Evolutionary conservation across 2,329 filamentous ascomycete species (phyloP), one percentile per base, ranked within the genome.

Genomic region (Aspergillus glaucus): DNA sequence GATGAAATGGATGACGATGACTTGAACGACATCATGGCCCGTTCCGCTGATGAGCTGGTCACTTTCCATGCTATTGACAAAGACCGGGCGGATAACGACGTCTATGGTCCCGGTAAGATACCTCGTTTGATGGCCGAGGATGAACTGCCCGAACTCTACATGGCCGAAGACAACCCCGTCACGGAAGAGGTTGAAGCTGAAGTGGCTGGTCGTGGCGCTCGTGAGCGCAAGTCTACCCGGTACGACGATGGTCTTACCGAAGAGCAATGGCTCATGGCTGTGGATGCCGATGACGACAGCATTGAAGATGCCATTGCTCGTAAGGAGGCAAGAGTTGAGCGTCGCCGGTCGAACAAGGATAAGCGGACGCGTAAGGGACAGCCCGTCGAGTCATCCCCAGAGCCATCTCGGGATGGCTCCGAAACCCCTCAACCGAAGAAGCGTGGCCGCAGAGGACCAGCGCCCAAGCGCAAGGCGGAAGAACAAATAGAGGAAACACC

Each of bases 1-100:
- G 91, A 96, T 51, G 93, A 98, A 69, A 95, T 97, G 88, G 93
- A 98, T 58, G 93, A 98, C 56, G 93, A 98, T 51, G 93, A 98
- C 65, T 75, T 98, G 56, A 98, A 98, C 64, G 78, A 93, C 75
- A 87, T 98, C 52, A 86, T 97, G 72, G 91, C 93, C 52, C 87
- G 93, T 56, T 89, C 78, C 41, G 92, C 96, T 7, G 77, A 85
- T 0, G 93, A 98, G 67, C 70, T 97, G 17, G 52, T 53, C 5
- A 63, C 84, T 1, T 98, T 98, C 80, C 87, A 90, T 63, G 75
- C 85, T 58, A 81, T 98, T 52, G 93, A 98, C 58, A 80, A 83
- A 50, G 84, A 94, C 50, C 82, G 93, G 49, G 61, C 73, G 8
- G 80, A 74, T 52, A 82, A 82, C 43, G 79, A 81, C 7, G 64